phyloP scores from a whole-genome alignment of 1,284 basidiomycete genomes.

The Ustilago trichophora region DNA sequence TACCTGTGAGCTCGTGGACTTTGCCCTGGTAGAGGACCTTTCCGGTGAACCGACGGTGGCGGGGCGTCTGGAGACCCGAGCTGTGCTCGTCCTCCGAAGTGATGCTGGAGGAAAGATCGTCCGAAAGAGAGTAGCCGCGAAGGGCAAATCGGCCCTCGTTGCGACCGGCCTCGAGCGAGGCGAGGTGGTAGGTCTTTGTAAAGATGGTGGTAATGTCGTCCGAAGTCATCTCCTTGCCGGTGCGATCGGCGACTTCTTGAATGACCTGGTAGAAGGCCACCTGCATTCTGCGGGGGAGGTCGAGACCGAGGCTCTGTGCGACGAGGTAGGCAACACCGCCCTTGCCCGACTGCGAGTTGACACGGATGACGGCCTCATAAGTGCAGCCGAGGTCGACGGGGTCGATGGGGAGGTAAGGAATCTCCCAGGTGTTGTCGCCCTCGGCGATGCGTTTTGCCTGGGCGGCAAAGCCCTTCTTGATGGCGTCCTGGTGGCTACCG shows the following conservation, averaged over 20 bases:
- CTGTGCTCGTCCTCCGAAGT: slow-evolving; percentile 29
- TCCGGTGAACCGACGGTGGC: slow-evolving; percentile 75
- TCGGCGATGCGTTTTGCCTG: slow-evolving; percentile 77
- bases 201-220: slow-evolving; percentile 94
- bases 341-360: slow-evolving; percentile 95
- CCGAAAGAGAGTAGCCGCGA: slow-evolving; percentile 63
- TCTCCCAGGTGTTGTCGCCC: slow-evolving; percentile 77
- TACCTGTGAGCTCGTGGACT: slow-evolving; percentile 82
- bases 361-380: slow-evolving; percentile 98
- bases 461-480: slow-evolving; percentile 98
- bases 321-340: slow-evolving; percentile 93
- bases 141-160: slow-evolving; percentile 68
- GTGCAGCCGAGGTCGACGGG: slow-evolving; percentile 92
- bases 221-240: slow-evolving; percentile 94
- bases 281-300: slow-evolving; percentile 96
- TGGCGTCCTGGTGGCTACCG: slow-evolving; percentile 96
- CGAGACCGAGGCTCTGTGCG: slow-evolving; percentile 88
- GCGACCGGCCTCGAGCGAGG: slow-evolving; percentile 43
- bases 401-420: slow-evolving; percentile 97
- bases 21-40: slow-evolving; percentile 84
- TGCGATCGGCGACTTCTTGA: slow-evolving; percentile 87
- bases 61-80: slow-evolving; percentile 47
- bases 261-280: slow-evolving; percentile 92
- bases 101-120: slow-evolving; percentile 49
- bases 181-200: slow-evolving; percentile 79